phyloP scores from a whole-genome alignment of 2,329 filamentous ascomycete genomes.

The Cadophora sp. region DNA sequence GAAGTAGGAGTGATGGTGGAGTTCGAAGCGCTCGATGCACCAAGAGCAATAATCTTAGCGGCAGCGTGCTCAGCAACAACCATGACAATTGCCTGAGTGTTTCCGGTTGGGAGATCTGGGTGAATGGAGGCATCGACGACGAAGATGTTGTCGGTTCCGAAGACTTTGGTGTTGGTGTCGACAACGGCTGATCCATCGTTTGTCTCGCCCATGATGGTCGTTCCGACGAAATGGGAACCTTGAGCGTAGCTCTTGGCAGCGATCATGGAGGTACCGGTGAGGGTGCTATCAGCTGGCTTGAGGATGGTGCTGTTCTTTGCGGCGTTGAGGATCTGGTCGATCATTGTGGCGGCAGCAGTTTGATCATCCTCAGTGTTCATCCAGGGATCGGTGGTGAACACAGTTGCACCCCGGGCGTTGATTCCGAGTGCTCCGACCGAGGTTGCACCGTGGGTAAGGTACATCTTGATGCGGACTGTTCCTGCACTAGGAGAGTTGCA shows the following conservation, averaged over 20 bases:
- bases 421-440: constrained; percentile 55
- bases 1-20: neutral
- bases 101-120: constrained; percentile 72
- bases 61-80: constrained; percentile 60
- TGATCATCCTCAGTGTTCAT: constrained; percentile 66
- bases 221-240: constrained; percentile 30
- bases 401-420: constrained; percentile 50
- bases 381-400: constrained; percentile 52
- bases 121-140: constrained; percentile 74
- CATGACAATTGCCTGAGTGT: constrained; percentile 71
- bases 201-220: constrained; percentile 48
- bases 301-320: constrained; percentile 61
- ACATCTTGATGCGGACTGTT: constrained; percentile 55
- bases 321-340: constrained; percentile 57
- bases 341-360: constrained; percentile 57
- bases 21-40: neutral
- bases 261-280: constrained; percentile 21
- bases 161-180: constrained; percentile 68
- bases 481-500: constrained; percentile 48
- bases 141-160: constrained; percentile 72
- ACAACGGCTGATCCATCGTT: constrained; percentile 66
- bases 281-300: constrained; percentile 33
- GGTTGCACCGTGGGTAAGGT: constrained; percentile 57
- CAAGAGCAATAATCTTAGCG: constrained; percentile 25
- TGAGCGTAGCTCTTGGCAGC: constrained; percentile 9